phyloP scores from a whole-genome alignment of 805 yeast genomes.

The Candida pseudofarinosa region DNA sequence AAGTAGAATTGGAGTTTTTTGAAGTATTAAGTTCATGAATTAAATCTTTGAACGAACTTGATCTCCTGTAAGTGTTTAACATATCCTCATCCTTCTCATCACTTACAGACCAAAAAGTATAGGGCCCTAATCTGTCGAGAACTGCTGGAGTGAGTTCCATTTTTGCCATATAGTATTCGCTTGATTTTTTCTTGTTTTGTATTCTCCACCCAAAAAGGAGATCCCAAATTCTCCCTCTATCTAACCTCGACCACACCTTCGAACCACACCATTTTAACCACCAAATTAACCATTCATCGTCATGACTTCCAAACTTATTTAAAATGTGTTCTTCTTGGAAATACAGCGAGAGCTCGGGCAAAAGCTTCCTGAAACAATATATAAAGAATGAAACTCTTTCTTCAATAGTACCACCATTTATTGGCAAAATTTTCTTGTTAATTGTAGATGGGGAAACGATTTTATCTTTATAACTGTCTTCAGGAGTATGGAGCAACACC shows the following conservation, averaged over 20 bases:
- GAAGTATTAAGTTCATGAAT: constrained; percentile 23
- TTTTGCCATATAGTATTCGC: constrained; percentile 28
- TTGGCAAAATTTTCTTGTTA: constrained; percentile 38
- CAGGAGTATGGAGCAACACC: constrained; percentile 73
- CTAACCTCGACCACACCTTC: constrained; percentile 74
- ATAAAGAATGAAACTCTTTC: constrained; percentile 68
- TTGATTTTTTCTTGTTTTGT: constrained; percentile 25
- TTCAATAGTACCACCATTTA: constrained; percentile 61
- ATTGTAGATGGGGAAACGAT: constrained; percentile 12
- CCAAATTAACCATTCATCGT: constrained; percentile 90
- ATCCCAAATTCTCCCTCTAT: constrained; percentile 91
- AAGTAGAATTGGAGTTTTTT: not conserved
- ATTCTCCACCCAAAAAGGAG: constrained; percentile 71
- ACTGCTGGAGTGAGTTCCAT: constrained; percentile 27
- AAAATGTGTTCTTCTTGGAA: constrained; percentile 78
- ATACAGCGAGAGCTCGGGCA: constrained; percentile 75
- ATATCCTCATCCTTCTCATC: constrained; percentile 6
- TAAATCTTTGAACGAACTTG: constrained; percentile 29
- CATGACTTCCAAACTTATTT: constrained; percentile 50
- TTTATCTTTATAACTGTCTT: constrained; percentile 24
- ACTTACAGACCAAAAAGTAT: constrained; percentile 51
- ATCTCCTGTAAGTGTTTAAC: constrained; percentile 6
- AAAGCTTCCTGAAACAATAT: constrained; percentile 51
- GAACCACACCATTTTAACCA: constrained; percentile 92
- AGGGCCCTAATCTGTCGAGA: constrained; percentile 49